These are phyloP conservation scores for Salicornia ramosissima DNA, from an alignment of 148 eudicot species.

Conservation along the genomic window DNA sequence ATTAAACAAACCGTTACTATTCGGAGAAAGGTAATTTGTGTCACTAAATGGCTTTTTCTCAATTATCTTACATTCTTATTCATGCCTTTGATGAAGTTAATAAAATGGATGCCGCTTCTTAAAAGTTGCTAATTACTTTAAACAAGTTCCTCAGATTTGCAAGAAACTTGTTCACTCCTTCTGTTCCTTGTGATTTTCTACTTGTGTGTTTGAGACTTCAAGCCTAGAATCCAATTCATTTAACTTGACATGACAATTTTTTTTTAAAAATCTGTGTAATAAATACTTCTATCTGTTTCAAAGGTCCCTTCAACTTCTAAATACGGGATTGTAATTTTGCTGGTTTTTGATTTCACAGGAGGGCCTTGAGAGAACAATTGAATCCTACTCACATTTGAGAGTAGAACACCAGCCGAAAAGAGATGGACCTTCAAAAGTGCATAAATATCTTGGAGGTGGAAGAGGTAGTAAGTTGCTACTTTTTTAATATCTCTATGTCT, in stretches of 20 bases:
- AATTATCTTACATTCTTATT: not conserved
- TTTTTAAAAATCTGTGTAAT: no score
- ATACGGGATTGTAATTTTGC: not conserved
- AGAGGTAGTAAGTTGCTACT: constrained; percentile 40
- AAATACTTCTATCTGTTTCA: not conserved
- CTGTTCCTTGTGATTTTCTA: no score
- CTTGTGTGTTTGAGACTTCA: no score
- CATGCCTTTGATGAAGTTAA: not conserved
- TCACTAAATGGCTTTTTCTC: not conserved
- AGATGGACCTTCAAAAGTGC: constrained; percentile 70
- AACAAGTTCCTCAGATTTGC: no score
- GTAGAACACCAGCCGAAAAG: constrained; percentile 56
- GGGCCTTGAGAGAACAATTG: constrained; percentile 84
- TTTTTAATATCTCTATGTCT: not conserved
- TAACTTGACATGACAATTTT: no score
- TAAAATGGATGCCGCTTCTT: no score
- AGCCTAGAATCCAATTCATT: no score
- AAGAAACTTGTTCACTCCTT: no score
- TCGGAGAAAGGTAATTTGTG: not conserved
- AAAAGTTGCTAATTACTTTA: no score
- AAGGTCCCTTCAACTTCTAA: not conserved
- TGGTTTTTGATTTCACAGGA: constrained; percentile 47
- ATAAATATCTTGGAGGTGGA: constrained; percentile 65
- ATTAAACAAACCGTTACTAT: no score
- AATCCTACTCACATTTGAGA: constrained; percentile 81